phyloP scores from a whole-genome alignment of 2,329 filamentous ascomycete genomes.

The Alternaria sp. region DNA sequence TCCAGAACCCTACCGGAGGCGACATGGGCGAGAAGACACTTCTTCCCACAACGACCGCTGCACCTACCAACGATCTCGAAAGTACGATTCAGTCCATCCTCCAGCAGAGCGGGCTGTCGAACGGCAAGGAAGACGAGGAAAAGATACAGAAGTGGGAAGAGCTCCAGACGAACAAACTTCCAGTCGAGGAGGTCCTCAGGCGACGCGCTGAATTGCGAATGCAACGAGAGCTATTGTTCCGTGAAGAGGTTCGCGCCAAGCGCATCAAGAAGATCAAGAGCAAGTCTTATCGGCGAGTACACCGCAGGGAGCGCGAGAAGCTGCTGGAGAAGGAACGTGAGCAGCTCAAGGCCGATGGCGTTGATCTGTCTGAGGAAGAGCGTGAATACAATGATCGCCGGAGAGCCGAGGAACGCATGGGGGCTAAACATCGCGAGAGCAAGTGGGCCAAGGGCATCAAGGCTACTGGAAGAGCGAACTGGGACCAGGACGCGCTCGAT shows the following conservation, averaged over 20 bases:
- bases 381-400: constrained; percentile 72
- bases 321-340: constrained; percentile 64
- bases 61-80: constrained; percentile 81
- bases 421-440: constrained; percentile 82
- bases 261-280: constrained; percentile 99
- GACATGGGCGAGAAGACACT: constrained; percentile 70
- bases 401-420: constrained; percentile 83
- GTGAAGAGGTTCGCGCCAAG: constrained; percentile 86
- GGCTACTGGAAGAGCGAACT: constrained; percentile 77
- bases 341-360: constrained; percentile 64
- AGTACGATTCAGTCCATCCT: constrained; percentile 86
- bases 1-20: constrained; percentile 73
- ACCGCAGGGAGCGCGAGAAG: constrained; percentile 77
- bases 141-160: constrained; percentile 73
- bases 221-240: constrained; percentile 82
- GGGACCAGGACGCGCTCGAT: constrained; percentile 85
- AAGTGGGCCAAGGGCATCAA: constrained; percentile 90
- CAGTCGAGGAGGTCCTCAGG: constrained; percentile 74
- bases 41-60: constrained; percentile 62
- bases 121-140: constrained; percentile 66
- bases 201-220: constrained; percentile 76
- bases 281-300: constrained; percentile 90
- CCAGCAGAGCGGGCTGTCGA: constrained; percentile 80
- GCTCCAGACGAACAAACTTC: constrained; percentile 73
- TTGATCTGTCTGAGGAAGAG: constrained; percentile 69